Evolutionary conservation across 371 early-diverging fungal species (phyloP).

Genomic region (Fennellomyces sp.): DNA sequence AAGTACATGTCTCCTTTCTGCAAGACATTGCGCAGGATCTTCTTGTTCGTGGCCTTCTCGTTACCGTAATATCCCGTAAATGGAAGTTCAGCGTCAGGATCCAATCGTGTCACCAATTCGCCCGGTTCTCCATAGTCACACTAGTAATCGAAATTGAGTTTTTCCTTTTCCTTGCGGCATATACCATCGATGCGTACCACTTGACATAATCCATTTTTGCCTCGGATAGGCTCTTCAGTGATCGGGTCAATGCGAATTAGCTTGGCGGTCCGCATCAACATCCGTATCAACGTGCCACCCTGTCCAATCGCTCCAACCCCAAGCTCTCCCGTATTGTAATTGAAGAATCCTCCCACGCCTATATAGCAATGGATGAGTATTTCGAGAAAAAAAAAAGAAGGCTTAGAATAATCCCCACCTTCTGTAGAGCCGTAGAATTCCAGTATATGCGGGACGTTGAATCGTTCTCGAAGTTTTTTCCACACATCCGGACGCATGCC

Average conservation of each 20-base stretch:
- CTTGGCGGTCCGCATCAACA: constrained; percentile 8
- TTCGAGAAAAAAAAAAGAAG: background rate
- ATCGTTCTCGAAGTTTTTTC: constrained; percentile 50
- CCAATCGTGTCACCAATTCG: constrained; percentile 35
- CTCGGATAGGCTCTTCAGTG: constrained; percentile 30
- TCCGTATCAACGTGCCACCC: constrained; percentile 28
- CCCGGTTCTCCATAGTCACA: constrained; percentile 27
- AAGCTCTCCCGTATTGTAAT: constrained; percentile 43
- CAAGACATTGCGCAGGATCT: constrained; percentile 37
- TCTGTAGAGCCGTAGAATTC: constrained; percentile 63
- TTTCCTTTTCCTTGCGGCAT: background rate
- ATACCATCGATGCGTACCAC: constrained; percentile 15
- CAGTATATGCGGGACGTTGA: constrained; percentile 44
- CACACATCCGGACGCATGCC: constrained; percentile 74
- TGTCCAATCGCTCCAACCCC: constrained; percentile 60
- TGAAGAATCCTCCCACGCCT: constrained; percentile 34
- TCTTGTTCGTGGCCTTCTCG: constrained; percentile 47
- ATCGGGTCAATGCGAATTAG: constrained; percentile 41
- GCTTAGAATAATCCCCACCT: background rate
- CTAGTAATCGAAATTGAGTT: background rate
- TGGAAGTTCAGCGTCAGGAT: constrained; percentile 13
- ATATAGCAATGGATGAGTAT: background rate
- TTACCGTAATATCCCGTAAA: constrained; percentile 48
- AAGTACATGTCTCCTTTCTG: constrained; percentile 40
- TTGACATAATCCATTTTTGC: constrained; percentile 48